These are phyloP conservation scores for Penicillium fimorum DNA, from an alignment of 495 filamentous ascomycete genomes.

Conservation along the genomic window DNA sequence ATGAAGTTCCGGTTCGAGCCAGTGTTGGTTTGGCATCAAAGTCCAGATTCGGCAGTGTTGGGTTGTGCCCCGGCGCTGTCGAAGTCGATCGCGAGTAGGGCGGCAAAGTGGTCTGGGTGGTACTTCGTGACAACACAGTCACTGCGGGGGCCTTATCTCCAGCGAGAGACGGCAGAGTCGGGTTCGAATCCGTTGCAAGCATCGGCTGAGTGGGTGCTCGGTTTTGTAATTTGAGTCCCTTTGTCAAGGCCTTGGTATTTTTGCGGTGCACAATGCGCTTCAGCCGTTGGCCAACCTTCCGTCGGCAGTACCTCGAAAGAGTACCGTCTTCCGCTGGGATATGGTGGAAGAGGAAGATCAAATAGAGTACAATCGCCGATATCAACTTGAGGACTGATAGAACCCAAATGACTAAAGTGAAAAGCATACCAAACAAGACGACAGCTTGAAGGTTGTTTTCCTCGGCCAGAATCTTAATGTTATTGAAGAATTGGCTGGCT, in stretches of 20 bases:
- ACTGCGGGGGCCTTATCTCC: constrained; percentile 57
- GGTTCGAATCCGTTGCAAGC: constrained; percentile 54
- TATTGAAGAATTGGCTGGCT: constrained; percentile 68
- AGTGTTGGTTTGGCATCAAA: constrained; percentile 25
- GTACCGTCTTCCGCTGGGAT: constrained; percentile 78
- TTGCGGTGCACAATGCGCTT: constrained; percentile 76
- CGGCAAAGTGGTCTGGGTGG: constrained; percentile 66
- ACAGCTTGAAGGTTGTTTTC: constrained; percentile 73
- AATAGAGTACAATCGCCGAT: constrained; percentile 70
- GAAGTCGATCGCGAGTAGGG: constrained; percentile 27
- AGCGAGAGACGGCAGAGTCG: constrained; percentile 65
- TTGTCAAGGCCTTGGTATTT: constrained; percentile 79
- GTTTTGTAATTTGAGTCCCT: constrained; percentile 63
- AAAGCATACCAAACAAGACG: constrained; percentile 84
- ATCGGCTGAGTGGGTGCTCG: constrained; percentile 51
- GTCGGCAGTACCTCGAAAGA: constrained; percentile 78
- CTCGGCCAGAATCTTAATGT: constrained; percentile 66
- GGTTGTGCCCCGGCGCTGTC: constrained; percentile 10
- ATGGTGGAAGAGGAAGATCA: constrained; percentile 85
- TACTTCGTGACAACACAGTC: constrained; percentile 60
- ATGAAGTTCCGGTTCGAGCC: constrained; percentile 23
- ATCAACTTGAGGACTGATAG: constrained; percentile 73
- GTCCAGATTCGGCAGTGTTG: constrained; percentile 27
- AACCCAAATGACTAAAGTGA: constrained; percentile 87
- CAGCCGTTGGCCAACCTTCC: constrained; percentile 81